A percentile compares a stretch with the other conserved stretches of the same genome.
Conservation (phyloP, 257 asterid genomes). For the Ajuga chamaepitys region DNA sequence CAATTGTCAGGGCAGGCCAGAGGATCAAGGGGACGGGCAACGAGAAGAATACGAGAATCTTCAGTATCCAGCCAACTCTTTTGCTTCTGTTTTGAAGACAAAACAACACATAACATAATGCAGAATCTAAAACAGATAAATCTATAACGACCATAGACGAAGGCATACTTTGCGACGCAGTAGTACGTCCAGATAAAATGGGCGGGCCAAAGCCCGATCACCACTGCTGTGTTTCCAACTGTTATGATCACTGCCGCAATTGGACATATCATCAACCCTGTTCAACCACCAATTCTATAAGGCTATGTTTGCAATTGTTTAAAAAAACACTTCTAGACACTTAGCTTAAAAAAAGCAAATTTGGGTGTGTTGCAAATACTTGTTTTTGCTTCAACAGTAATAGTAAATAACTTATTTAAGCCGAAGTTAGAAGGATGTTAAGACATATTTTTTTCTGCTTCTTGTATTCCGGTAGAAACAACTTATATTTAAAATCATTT, state of each 20-base stretch:
- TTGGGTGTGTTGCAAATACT: no score
- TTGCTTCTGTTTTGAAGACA: conserved; percentile 42
- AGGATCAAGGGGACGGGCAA: conserved; percentile 60
- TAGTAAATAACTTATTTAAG: no score
- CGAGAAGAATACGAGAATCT: conserved; percentile 36
- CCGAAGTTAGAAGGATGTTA: no score
- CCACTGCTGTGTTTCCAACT: conserved; percentile 73
- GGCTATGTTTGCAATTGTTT: no score
- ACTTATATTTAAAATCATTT: no score
- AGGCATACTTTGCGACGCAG: conserved; percentile 60
- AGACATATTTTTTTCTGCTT: no score
- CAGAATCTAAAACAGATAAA: neutral
- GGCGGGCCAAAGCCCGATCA: conserved; percentile 79
- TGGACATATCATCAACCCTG: conserved; percentile 65
- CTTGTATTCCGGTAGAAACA: no score
- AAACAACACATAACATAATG: neutral
- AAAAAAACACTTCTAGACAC: no score
- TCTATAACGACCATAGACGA: neutral
- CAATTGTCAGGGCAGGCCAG: conserved; percentile 56
- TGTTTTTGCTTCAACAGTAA: no score
- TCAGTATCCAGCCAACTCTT: conserved; percentile 72
- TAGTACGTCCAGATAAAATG: conserved; percentile 81
- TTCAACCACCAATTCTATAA: conserved; percentile 13
- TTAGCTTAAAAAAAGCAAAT: no score
- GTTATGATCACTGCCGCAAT: conserved; percentile 29